These are phyloP conservation scores for Penicillium tannophilum DNA, from an alignment of 495 filamentous ascomycete species.

Conservation along the genomic window DNA sequence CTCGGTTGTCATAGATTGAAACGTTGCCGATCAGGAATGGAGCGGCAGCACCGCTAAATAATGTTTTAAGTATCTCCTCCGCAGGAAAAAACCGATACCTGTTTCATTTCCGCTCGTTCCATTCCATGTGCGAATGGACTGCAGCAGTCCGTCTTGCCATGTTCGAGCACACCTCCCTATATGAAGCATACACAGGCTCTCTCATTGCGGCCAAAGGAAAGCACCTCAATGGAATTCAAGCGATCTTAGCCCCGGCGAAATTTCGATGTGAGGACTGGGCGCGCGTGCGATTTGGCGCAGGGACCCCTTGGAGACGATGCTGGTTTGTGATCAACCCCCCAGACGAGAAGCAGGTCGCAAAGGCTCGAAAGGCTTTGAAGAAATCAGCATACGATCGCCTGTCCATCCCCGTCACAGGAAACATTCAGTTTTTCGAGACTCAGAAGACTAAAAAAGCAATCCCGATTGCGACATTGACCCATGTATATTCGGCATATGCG, in stretches of 20 bases:
- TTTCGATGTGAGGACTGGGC: conserved; percentile 91
- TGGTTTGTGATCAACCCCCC: conserved; percentile 95
- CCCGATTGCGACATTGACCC: conserved; percentile 87
- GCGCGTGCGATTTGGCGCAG: conserved; percentile 91
- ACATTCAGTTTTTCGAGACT: conserved; percentile 92
- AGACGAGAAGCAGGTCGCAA: conserved; percentile 86
- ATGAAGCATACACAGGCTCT: conserved; percentile 96
- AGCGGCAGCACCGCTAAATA: conserved; percentile 77
- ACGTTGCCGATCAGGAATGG: conserved; percentile 78
- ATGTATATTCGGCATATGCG: conserved; percentile 90
- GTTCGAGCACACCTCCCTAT: conserved; percentile 90
- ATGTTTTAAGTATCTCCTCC: conserved; percentile 92
- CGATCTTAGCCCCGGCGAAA: conserved; percentile 77
- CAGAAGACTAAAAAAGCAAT: conserved; percentile 90
- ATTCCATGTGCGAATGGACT: conserved; percentile 95
- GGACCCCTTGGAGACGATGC: conserved; percentile 93
- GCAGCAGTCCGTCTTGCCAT: conserved; percentile 91
- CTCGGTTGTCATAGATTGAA: conserved; percentile 66
- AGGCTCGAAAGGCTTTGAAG: conserved; percentile 78
- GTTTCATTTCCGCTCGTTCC: conserved; percentile 91
- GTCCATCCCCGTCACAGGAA: conserved; percentile 70
- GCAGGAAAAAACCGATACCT: conserved; percentile 94
- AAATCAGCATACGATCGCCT: conserved; percentile 83
- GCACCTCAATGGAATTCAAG: conserved; percentile 77
- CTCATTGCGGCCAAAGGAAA: conserved; percentile 95